Conservation (phyloP, 2,329 filamentous ascomycete species). For the Emericellopsis atlantica region DNA sequence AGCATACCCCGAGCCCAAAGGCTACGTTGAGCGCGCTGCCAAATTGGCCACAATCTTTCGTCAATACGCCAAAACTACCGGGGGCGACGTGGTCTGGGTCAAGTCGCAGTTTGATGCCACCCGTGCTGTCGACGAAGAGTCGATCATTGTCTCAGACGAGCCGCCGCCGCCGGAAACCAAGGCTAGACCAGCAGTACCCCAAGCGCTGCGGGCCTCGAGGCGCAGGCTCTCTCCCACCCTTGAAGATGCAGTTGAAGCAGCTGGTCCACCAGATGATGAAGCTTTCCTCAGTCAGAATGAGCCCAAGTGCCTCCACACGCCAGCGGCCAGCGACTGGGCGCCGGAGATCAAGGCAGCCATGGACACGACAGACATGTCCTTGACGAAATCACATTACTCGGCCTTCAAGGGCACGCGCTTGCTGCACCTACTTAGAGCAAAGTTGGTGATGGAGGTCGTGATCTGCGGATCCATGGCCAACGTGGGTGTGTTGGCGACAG, state of each 20-base stretch:
- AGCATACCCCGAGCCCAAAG: conserved; percentile 47
- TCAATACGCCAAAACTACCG: conserved; percentile 16
- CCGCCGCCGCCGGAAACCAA: conserved; percentile 4
- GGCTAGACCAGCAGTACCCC: neutral
- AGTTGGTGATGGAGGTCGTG: conserved; percentile 79
- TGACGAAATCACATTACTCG: conserved; percentile 73
- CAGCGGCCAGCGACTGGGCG: conserved; percentile 32
- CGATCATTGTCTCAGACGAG: conserved; percentile 31
- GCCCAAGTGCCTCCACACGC: conserved; percentile 26
- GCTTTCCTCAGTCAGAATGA: conserved; percentile 31
- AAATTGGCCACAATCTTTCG: conserved; percentile 63
- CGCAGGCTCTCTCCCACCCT: neutral
- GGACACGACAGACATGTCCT: conserved; percentile 34
- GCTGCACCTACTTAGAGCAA: conserved; percentile 66
- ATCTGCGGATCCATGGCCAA: conserved; percentile 82
- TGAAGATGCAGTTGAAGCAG: neutral
- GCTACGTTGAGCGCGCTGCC: conserved; percentile 55
- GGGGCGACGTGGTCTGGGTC: conserved; percentile 71
- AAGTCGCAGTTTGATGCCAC: conserved; percentile 59
- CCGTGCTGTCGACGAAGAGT: conserved; percentile 40
- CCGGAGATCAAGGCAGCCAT: conserved; percentile 25
- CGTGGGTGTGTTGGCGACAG: conserved; percentile 80
- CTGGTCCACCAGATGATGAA: conserved; percentile 18
- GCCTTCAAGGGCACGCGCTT: conserved; percentile 68
- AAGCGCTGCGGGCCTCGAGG: neutral